These are phyloP conservation scores for Xylaria flabelliformis DNA, from an alignment of 495 filamentous ascomycete species.

Conservation along the genomic window DNA sequence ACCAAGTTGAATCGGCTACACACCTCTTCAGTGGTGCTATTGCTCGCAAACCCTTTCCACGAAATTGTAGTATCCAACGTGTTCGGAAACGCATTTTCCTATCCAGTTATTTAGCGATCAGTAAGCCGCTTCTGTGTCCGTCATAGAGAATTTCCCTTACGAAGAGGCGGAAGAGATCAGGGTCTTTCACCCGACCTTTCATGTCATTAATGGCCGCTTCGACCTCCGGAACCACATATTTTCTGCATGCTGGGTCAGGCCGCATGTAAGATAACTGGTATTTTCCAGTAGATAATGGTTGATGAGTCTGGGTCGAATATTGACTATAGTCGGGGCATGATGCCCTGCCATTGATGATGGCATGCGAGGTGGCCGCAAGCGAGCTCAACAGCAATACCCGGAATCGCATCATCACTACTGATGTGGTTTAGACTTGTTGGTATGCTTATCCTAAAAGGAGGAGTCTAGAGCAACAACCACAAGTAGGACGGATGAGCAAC, in stretches of 20 bases:
- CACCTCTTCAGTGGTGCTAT: conserved; percentile 50
- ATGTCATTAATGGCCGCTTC: conserved; percentile 60
- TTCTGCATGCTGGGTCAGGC: conserved; percentile 63
- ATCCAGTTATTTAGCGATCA: not conserved
- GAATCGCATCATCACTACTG: conserved; percentile 31
- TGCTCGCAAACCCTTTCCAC: conserved; percentile 63
- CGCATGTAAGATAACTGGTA: conserved; percentile 62
- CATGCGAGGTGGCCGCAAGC: conserved; percentile 27
- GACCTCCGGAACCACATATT: conserved; percentile 63
- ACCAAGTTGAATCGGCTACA: conserved; percentile 4
- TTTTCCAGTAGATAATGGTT: conserved; percentile 51
- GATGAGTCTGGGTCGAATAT: conserved; percentile 54
- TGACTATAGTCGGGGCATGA: conserved; percentile 61
- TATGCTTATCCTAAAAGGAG: not conserved
- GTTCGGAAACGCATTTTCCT: conserved; percentile 67
- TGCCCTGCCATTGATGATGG: conserved; percentile 29
- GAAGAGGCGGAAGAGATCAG: conserved; percentile 70
- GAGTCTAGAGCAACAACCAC: not conserved
- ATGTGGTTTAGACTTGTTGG: not conserved
- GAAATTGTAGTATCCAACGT: conserved; percentile 72
- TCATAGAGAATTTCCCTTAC: not conserved
- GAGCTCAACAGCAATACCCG: conserved; percentile 29
- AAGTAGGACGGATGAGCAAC: not conserved
- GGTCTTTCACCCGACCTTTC: conserved; percentile 60
- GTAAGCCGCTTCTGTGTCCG: not conserved